Evolutionary conservation across 805 yeast genomes (phyloP).

Genomic region (Wickerhamomyces chambardii): DNA sequence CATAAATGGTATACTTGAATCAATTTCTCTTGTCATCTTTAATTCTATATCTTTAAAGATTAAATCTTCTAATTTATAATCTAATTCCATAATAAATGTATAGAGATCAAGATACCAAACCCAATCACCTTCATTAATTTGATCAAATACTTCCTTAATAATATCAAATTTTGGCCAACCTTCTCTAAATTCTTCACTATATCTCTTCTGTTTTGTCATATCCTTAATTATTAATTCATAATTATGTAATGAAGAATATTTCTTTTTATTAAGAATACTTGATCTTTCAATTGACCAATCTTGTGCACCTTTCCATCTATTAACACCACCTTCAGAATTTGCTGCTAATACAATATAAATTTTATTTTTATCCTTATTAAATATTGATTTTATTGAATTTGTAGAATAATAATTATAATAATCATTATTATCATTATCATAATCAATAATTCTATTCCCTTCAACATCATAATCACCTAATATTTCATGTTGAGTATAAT

Average conservation of each 20-base stretch:
- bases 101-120: slow-evolving; percentile 32
- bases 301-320: slow-evolving; percentile 27
- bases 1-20: slow-evolving; percentile 22
- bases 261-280: slow-evolving; percentile 36
- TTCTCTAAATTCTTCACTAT: slow-evolving; percentile 39
- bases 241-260: slow-evolving; percentile 37
- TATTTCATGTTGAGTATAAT: too few species aligned
- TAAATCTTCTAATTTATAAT: slow-evolving; percentile 23
- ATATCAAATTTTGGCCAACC: slow-evolving; percentile 35
- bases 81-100: slow-evolving; percentile 32
- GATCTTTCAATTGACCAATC: slow-evolving; percentile 39
- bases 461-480: slow-evolving; percentile 6
- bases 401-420: too few species aligned
- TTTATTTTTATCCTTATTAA: slow-evolving; percentile 16
- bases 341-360: slow-evolving; percentile 29
- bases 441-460: background rate
- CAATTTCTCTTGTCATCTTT: slow-evolving; percentile 21
- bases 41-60: slow-evolving; percentile 22
- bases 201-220: slow-evolving; percentile 35
- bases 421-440: background rate
- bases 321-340: slow-evolving; percentile 30
- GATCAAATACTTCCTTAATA: slow-evolving; percentile 24
- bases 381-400: too few species aligned
- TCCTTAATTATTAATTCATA: slow-evolving; percentile 38
- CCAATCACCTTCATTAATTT: slow-evolving; percentile 24